Conservation (phyloP, 2,329 filamentous ascomycete species). For the Claviceps cyperi region DNA sequence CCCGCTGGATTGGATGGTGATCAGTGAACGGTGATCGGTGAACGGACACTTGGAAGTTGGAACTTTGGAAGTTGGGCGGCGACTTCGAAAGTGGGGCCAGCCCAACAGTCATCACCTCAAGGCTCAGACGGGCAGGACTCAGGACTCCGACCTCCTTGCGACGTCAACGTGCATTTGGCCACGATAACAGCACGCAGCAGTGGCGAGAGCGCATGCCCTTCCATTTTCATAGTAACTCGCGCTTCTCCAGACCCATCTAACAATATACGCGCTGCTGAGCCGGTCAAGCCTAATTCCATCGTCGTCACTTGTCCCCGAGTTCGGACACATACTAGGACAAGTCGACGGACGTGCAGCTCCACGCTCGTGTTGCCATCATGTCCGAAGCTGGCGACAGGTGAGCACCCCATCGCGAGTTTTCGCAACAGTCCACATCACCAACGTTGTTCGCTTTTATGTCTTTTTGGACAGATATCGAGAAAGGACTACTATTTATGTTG, state of each 20-base stretch:
- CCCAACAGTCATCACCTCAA: neutral
- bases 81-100: too few species aligned
- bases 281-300: too few species aligned
- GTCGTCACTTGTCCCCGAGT: neutral
- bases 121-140: too few species aligned
- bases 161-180: neutral
- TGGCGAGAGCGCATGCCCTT: neutral
- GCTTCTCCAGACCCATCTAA: neutral
- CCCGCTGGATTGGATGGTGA: too few species aligned
- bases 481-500: neutral
- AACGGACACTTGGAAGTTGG: too few species aligned
- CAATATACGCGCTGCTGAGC: neutral
- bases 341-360: neutral
- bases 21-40: too few species aligned
- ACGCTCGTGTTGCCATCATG: constrained; percentile 14
- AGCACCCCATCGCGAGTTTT: constrained; percentile 2
- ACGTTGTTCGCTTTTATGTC: neutral
- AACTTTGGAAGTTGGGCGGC: too few species aligned
- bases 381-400: constrained; percentile 19
- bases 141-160: too few species aligned
- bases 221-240: neutral
- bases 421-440: too few species aligned
- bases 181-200: neutral
- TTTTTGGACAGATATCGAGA: neutral
- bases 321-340: neutral